Evolutionary conservation across 768 basidiomycete species (phyloP).

Genomic region (Cytidiella melzeri): DNA sequence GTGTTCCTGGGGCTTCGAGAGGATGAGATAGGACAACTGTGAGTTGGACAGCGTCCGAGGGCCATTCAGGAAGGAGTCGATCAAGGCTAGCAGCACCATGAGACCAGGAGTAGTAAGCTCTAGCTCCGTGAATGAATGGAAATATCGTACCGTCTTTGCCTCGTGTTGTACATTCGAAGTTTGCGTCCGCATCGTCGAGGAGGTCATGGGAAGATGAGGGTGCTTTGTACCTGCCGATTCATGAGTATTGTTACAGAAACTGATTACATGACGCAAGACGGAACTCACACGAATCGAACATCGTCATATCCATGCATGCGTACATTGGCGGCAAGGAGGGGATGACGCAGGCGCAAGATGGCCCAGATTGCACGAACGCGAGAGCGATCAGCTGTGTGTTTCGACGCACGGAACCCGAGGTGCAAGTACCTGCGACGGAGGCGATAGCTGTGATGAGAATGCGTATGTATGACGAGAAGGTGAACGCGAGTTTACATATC

Average conservation of each 20-base stretch:
- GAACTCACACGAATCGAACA: constrained; percentile 58
- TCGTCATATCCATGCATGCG: constrained; percentile 58
- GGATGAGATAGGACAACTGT: constrained; percentile 58
- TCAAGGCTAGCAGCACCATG: constrained; percentile 37
- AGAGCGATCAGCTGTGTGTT: constrained; percentile 33
- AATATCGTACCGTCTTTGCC: constrained; percentile 45
- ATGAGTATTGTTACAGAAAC: constrained; percentile 1
- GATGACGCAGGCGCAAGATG: constrained; percentile 63
- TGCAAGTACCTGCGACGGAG: constrained; percentile 63
- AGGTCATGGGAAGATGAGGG: constrained; percentile 40
- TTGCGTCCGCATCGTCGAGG: constrained; percentile 39
- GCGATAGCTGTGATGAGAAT: neutral
- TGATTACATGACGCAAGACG: neutral
- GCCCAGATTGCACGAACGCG: constrained; percentile 65
- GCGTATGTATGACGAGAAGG: neutral
- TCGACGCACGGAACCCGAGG: constrained; percentile 53
- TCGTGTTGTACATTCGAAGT: constrained; percentile 45
- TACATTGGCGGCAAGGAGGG: constrained; percentile 59
- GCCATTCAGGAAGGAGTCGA: constrained; percentile 72
- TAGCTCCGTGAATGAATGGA: neutral
- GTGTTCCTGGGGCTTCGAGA: constrained; percentile 29
- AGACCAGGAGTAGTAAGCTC: neutral
- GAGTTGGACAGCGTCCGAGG: constrained; percentile 64
- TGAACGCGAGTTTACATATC: constrained; percentile 64
- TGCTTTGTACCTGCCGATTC: constrained; percentile 36